These are phyloP conservation scores for Neonectria coccinea DNA, from an alignment of 2,329 filamentous ascomycete species.

Conservation along the genomic window DNA sequence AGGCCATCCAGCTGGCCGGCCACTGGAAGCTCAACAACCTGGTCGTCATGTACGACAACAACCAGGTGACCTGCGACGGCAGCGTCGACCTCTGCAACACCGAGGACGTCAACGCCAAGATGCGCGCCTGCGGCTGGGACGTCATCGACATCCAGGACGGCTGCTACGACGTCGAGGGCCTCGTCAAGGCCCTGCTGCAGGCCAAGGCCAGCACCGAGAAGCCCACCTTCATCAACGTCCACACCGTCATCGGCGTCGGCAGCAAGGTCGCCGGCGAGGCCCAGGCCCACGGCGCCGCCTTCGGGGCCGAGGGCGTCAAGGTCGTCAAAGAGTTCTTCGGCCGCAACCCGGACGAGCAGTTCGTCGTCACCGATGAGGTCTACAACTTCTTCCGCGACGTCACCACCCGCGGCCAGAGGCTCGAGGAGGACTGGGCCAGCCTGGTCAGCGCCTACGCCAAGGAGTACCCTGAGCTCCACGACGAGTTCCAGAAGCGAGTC, in stretches of 20 bases:
- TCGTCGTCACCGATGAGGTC: conserved; percentile 57
- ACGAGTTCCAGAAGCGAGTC: conserved; percentile 61
- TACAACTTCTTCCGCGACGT: conserved; percentile 63
- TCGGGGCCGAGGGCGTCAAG: conserved; percentile 65
- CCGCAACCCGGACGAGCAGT: conserved; percentile 52
- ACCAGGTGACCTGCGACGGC: conserved; percentile 70
- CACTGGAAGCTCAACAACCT: conserved; percentile 68
- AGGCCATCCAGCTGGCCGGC: conserved; percentile 68
- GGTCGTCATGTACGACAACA: conserved; percentile 70
- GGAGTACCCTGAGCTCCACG: conserved; percentile 61
- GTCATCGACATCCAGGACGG: conserved; percentile 67
- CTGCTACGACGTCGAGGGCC: conserved; percentile 58
- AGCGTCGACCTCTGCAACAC: conserved; percentile 64
- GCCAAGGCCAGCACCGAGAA: conserved; percentile 59
- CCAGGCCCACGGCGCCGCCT: conserved; percentile 68
- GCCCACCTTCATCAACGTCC: conserved; percentile 69
- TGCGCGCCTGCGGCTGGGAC: conserved; percentile 67
- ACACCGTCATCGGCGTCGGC: conserved; percentile 67
- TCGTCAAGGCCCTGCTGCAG: conserved; percentile 58
- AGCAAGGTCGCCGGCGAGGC: conserved; percentile 62
- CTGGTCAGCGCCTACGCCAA: conserved; percentile 57
- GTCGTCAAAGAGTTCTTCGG: conserved; percentile 49
- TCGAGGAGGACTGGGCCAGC: conserved; percentile 60
- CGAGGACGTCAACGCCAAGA: conserved; percentile 69
- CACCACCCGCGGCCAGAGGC: conserved; percentile 55